Percentiles rank a stretch among this genome's conserved stretches.
Conservation (phyloP, 176 grass and related monocot species). For the Musa schizocarpa region DNA sequence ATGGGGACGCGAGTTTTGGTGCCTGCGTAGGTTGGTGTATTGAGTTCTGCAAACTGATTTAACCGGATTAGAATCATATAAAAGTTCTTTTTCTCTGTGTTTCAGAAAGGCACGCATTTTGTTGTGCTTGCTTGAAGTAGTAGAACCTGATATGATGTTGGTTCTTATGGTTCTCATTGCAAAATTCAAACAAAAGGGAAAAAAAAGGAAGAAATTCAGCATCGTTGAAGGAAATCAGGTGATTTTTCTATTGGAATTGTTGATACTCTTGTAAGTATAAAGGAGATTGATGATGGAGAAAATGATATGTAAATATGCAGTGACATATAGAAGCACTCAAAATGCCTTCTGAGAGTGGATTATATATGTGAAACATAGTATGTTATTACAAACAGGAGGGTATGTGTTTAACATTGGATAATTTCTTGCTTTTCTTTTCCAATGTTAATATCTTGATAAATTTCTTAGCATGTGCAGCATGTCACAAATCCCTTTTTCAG, state of each 20-base stretch:
- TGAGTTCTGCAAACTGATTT: not conserved
- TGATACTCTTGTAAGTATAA: not conserved
- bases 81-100: not conserved
- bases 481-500: not conserved
- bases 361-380: not conserved
- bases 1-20: constrained; percentile 44
- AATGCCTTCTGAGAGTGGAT: not conserved
- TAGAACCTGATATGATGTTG: not conserved
- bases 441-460: not conserved
- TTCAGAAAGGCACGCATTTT: not conserved
- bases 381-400: not conserved
- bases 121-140: not conserved
- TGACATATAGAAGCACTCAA: not conserved
- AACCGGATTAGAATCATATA: not conserved
- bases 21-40: constrained; percentile 21
- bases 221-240: not conserved
- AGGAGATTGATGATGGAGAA: not conserved
- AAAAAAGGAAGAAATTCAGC: not conserved
- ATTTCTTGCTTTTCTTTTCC: not conserved
- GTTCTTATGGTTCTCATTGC: not conserved
- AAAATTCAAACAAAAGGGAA: not conserved
- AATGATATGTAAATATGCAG: not conserved
- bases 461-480: not conserved
- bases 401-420: not conserved
- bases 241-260: not conserved